A percentile compares a stretch with the other conserved stretches of the same genome.
Evolutionary conservation across 441 rosid species (phyloP).

Genomic region (Aleurites moluccanus): DNA sequence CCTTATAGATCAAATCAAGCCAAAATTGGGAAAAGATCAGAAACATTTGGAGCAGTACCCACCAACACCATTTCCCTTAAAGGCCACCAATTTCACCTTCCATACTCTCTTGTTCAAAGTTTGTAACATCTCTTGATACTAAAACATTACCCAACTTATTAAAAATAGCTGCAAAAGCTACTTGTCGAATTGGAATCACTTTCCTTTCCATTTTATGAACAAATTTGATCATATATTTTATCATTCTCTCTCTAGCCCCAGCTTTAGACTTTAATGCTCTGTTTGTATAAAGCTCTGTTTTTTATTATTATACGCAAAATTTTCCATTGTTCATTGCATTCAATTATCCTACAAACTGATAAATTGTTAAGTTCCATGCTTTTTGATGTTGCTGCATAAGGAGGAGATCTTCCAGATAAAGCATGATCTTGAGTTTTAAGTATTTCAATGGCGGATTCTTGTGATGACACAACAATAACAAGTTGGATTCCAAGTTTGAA

Average conservation of each 20-base stretch:
- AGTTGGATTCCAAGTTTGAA: constrained; percentile 27
- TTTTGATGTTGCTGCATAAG: constrained; percentile 17
- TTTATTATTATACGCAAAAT: constrained; percentile 13
- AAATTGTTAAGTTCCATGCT: constrained; percentile 10
- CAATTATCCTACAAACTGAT: constrained; percentile 18
- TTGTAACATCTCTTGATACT: constrained; percentile 26
- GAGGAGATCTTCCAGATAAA: constrained; percentile 21
- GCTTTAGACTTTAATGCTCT: constrained; percentile 16
- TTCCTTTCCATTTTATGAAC: constrained; percentile 21
- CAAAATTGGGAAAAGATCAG: constrained; percentile 27
- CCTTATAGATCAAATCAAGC: constrained; percentile 27
- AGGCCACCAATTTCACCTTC: constrained; percentile 10
- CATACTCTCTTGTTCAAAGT: constrained; percentile 12
- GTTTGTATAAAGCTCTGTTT: constrained; percentile 19
- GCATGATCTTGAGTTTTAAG: constrained; percentile 26
- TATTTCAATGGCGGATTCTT: constrained; percentile 26
- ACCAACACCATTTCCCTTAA: constrained; percentile 21
- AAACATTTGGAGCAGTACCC: constrained; percentile 20
- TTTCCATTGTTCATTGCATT: constrained; percentile 26
- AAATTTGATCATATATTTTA: constrained; percentile 4
- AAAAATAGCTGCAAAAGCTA: constrained; percentile 17
- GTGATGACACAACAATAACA: constrained; percentile 24
- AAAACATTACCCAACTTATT: constrained; percentile 22
- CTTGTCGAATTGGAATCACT: constrained; percentile 17
- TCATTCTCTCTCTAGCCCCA: constrained; percentile 19